phyloP scores from a whole-genome alignment of 2,329 filamentous ascomycete species.

The Colletotrichum nymphaeae region DNA sequence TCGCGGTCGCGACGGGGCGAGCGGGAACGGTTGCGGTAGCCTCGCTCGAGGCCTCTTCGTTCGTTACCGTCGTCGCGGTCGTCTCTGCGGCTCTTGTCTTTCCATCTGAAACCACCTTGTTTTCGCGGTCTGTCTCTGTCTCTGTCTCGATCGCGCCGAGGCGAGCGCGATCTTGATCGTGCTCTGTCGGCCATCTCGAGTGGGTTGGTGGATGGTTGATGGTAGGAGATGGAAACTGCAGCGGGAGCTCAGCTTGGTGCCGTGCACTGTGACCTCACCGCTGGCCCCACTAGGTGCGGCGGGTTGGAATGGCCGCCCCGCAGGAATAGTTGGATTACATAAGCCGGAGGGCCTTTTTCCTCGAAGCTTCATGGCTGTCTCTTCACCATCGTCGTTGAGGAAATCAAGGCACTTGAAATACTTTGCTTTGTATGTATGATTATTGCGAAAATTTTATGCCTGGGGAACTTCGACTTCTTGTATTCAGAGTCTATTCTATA shows the following conservation, averaged over 20 bases:
- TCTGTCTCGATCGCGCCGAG: slow-evolving; percentile 29
- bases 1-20: slow-evolving; percentile 47
- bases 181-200: slow-evolving; percentile 31
- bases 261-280: not conserved
- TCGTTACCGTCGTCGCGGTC: slow-evolving; percentile 50
- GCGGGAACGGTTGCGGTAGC: slow-evolving; percentile 60
- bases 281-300: not conserved
- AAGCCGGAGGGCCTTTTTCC: not conserved
- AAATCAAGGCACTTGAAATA: not conserved
- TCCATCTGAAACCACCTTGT: slow-evolving; percentile 64
- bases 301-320: not conserved
- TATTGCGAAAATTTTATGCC: not conserved
- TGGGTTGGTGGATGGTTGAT: not conserved
- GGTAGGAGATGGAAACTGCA: not conserved
- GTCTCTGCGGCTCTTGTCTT: slow-evolving; percentile 64
- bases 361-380: not conserved
- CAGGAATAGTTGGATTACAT: not conserved
- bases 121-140: slow-evolving; percentile 27
- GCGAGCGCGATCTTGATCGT: slow-evolving; percentile 34
- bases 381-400: not conserved
- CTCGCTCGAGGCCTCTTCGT: slow-evolving; percentile 57
- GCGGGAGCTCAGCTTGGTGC: not conserved
- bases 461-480: not conserved
- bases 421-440: not conserved
- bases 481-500: slow-evolving; percentile 6